Base-by-base conservation (phyloP, 495 filamentous ascomycete species). In the Talaromyces wortmannii region DNA sequence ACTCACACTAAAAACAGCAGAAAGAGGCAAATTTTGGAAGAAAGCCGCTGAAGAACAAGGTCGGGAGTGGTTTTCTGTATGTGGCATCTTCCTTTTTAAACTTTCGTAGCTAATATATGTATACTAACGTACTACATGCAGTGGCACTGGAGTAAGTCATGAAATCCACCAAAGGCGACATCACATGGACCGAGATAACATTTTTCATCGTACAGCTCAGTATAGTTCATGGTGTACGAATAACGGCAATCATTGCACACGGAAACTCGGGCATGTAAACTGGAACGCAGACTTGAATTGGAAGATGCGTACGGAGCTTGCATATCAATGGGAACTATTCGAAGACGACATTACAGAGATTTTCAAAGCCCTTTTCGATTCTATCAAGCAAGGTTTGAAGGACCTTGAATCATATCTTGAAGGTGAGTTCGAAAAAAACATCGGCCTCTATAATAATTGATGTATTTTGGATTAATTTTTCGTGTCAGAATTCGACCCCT, bases 281-380 rank as follows among this genome's bases (percentile, higher is more conserved):
- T 65, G 62, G 62, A 65, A 65, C 54, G 44, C 51, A 31, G 48
- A 58, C 18, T 51, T 65, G n/a, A 58, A 62, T 47, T 62, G 60
- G 62, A 62, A 62, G 52, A 62, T 62, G 62, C 52, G 60, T 42
- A 46, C 48, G 43, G 60, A 62, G 50, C 31, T 60, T 29, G 57
- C 52, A 12, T 60, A 33, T 46, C 57, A 60, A 46, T 65, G 62
- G 62, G 52, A 53, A 23, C 16, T 60, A 13, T 29, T 65, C 7
- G 55, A 57, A 40, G 60, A 62, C 13, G 62, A 60, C 17, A 59
- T 62, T 36, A 40, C 45, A 11, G 43, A 29, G 12, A 15, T 58
- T 6, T 59, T 61, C 46, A 36, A 57, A 50, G 32, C 32, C 23
- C 57, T 64, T 16, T 30, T 48, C 6, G 15, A 33, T 16, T 48